Evolutionary conservation across 2,329 filamentous ascomycete genomes (phyloP), one percentile per base, ranked within the genome.

Genomic region (Monilinia fructigena): DNA sequence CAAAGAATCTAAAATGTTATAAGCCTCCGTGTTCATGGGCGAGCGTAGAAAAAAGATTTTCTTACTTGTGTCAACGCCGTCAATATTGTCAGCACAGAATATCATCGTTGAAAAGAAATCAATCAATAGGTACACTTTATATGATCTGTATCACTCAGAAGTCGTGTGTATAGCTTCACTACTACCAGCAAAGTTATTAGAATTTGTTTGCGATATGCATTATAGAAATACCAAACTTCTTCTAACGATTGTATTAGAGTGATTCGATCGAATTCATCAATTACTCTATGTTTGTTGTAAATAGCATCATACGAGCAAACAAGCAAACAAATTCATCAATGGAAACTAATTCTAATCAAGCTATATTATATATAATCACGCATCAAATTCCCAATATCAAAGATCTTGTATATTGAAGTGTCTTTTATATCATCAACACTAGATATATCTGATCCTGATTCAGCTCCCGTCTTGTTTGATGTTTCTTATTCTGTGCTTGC

Each of bases 81-180:
- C 52, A n/a, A 48, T 18, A 10, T 31, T 40, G 3, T 23, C 6
- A 59, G n/a, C 5, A 42, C 40, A 35, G 7, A n/a, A 35, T 5
- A 23, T 31, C 20, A 48, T 48, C 42, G 23, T 14, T 4, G 48
- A 48, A 40, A 23, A 23, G 42, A 18, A 8, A 4, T 8, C 7
- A 8, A 18, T 59, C 28, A 11, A 48, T 35, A 60, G 42, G n/a
- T 48, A 60, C 56, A 60, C 35, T 48, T 60, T 48, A 35, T 38
- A 48, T 48, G 42, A 23, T 47, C 16, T 60, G 42, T 23, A 48
- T 48, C 42, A 35, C 31, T 35, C 28, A 50, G 28, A 38, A 52
- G n/a, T 28, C 48, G 23, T 26, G 48, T 5, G 48, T 28, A 23
- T 12, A 20, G 48, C 48, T 26, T 28, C 18, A 23, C 58, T 50